Percentiles rank a stretch among this genome's conserved stretches.
These are phyloP conservation scores for Irpex sp. DNA, from an alignment of 1,284 basidiomycete genomes.

Conservation along the genomic window DNA sequence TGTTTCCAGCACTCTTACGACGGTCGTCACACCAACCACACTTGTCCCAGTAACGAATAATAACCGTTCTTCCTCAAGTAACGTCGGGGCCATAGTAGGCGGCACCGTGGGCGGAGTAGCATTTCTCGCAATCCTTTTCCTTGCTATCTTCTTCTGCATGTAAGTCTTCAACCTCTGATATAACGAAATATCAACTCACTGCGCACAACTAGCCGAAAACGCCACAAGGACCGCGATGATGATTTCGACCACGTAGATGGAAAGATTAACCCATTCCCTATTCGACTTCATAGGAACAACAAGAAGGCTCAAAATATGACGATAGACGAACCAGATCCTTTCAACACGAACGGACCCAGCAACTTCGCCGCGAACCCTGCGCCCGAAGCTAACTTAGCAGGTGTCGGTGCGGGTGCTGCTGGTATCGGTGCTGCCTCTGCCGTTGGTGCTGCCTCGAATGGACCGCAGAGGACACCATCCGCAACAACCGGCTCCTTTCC, in stretches of 20 bases:
- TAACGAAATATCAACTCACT: not conserved
- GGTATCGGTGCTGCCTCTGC: not conserved
- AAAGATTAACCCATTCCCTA: not conserved
- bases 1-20: constrained; percentile 14
- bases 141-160: constrained; percentile 46
- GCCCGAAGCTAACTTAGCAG: not conserved
- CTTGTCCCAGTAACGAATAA: constrained; percentile 11
- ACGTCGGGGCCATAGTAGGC: constrained; percentile 45
- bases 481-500: not conserved
- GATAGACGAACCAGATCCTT: constrained; percentile 4
- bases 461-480: not conserved
- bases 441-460: not conserved
- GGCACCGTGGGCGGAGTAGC: constrained; percentile 51
- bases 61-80: constrained; percentile 12
- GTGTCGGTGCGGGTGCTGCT: not conserved
- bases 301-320: not conserved
- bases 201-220: not conserved
- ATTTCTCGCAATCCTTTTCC: constrained; percentile 34
- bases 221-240: constrained; percentile 8
- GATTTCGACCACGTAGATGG: constrained; percentile 11
- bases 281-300: constrained; percentile 4
- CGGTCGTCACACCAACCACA: constrained; percentile 6
- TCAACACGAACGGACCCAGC: not conserved
- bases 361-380: not conserved
- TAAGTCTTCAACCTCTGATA: constrained; percentile 23